These are phyloP conservation scores for Codiaeum variegatum DNA, from an alignment of 441 rosid species.

Conservation along the genomic window DNA sequence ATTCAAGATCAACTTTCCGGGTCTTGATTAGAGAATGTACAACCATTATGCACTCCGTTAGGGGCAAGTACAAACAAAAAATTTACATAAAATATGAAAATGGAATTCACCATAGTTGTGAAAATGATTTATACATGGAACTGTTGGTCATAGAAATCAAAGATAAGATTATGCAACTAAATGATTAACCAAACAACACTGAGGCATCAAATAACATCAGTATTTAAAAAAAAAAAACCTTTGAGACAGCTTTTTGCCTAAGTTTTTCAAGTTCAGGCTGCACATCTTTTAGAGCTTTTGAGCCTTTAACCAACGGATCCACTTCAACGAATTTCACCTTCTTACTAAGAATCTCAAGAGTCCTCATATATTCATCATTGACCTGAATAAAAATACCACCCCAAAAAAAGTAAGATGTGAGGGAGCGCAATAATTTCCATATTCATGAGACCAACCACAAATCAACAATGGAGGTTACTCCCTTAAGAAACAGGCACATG, in stretches of 20 bases:
- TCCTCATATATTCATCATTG: constrained; percentile 88
- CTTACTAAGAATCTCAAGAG: constrained; percentile 87
- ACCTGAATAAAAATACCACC: constrained; percentile 54
- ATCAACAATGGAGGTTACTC: neutral
- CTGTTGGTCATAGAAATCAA: neutral
- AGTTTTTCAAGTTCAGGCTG: constrained; percentile 98
- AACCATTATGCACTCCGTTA: neutral
- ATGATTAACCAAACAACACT: constrained; percentile 13
- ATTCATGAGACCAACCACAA: constrained; percentile 13
- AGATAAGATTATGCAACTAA: constrained; percentile 5
- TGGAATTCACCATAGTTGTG: neutral
- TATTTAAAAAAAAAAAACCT: constrained; percentile 72
- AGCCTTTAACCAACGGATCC: constrained; percentile 73
- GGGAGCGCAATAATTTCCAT: neutral
- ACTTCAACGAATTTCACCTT: constrained; percentile 82
- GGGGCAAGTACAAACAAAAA: neutral
- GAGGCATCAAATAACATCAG: constrained; percentile 21
- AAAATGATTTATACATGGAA: neutral
- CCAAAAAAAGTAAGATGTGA: constrained; percentile 20
- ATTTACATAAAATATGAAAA: neutral
- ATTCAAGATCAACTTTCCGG: neutral
- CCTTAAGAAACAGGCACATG: neutral
- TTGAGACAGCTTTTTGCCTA: constrained; percentile 90
- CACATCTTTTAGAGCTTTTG: constrained; percentile 94
- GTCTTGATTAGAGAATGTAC: neutral